A percentile compares a stretch with the other conserved stretches of the same genome.
phyloP scores from a whole-genome alignment of 2,329 filamentous ascomycete genomes.

The Thielaviopsis ethacetica region DNA sequence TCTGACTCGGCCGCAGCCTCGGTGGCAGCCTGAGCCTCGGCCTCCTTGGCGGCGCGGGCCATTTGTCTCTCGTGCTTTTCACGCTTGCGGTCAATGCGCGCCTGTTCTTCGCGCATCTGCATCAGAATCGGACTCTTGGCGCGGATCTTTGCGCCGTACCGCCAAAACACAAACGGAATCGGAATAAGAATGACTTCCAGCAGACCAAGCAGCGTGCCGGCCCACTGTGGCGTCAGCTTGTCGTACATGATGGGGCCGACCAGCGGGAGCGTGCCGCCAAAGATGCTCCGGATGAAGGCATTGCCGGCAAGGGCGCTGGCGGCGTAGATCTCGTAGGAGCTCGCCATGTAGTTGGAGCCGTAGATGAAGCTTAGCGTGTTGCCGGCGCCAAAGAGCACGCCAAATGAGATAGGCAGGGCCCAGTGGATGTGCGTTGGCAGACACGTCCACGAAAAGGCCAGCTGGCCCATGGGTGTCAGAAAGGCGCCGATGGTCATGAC shows the following conservation, averaged over 20 bases:
- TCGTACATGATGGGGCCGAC: conserved; percentile 58
- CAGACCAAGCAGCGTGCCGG: conserved; percentile 57
- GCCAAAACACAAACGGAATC: conserved; percentile 66
- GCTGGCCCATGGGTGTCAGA: conserved; percentile 58
- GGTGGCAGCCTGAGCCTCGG: not conserved
- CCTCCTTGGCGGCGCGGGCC: not conserved
- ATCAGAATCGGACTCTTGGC: conserved; percentile 31
- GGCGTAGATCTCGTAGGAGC: conserved; percentile 66
- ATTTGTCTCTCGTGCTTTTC: conserved; percentile 3
- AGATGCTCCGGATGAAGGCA: conserved; percentile 51
- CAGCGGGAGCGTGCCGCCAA: conserved; percentile 66
- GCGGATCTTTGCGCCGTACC: conserved; percentile 37
- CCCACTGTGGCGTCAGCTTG: conserved; percentile 58
- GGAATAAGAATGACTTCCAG: conserved; percentile 61
- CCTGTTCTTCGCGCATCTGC: conserved; percentile 29
- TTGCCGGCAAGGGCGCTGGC: conserved; percentile 70
- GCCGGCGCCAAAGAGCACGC: conserved; percentile 62
- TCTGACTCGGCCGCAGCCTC: not conserved
- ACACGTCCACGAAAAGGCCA: conserved; percentile 81
- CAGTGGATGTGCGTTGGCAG: conserved; percentile 63
- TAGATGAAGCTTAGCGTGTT: conserved; percentile 74
- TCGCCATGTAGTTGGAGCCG: conserved; percentile 61
- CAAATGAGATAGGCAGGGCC: conserved; percentile 63
- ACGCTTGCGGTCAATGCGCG: conserved; percentile 15
- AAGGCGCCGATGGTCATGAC: conserved; percentile 66